phyloP scores from a whole-genome alignment of 2,329 filamentous ascomycete species.

The Tolypocladium tundrense region DNA sequence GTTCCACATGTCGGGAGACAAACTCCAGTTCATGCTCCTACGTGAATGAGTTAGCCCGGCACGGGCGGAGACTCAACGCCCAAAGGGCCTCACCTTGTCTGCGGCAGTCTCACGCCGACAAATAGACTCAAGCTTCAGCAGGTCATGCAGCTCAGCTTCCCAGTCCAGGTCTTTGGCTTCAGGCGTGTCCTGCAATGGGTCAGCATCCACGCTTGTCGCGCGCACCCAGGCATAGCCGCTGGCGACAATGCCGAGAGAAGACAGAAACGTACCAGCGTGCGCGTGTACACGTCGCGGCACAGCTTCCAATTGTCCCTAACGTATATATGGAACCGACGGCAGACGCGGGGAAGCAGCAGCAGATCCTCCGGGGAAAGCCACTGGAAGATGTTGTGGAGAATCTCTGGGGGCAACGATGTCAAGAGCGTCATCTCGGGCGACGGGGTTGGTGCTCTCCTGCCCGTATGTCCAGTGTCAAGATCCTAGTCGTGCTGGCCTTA shows the following conservation, averaged over 20 bases:
- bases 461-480: too few relatives aligned
- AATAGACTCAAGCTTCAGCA: conserved; percentile 32
- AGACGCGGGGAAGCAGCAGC: conserved; percentile 38
- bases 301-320: conserved; percentile 48
- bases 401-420: conserved; percentile 44
- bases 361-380: conserved; percentile 48
- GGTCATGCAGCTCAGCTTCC: conserved; percentile 31
- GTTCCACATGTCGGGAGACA: conserved; percentile 33
- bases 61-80: not conserved
- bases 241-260: not conserved
- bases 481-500: not conserved
- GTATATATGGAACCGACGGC: conserved; percentile 40
- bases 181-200: conserved; percentile 19
- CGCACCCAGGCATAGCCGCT: not conserved
- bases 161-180: conserved; percentile 27
- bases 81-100: conserved; percentile 26
- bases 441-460: not conserved
- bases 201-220: not conserved
- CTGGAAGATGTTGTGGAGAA: conserved; percentile 50
- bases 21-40: conserved; percentile 36
- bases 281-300: conserved; percentile 52
- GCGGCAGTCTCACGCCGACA: conserved; percentile 21
- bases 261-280: conserved; percentile 35
- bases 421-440: conserved; percentile 7
- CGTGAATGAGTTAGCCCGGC: not conserved